Percentiles rank a stretch among this genome's conserved stretches.
These are phyloP conservation scores for Microsporum ferrugineum DNA, from an alignment of 2,329 filamentous ascomycete genomes.

Conservation along the genomic window DNA sequence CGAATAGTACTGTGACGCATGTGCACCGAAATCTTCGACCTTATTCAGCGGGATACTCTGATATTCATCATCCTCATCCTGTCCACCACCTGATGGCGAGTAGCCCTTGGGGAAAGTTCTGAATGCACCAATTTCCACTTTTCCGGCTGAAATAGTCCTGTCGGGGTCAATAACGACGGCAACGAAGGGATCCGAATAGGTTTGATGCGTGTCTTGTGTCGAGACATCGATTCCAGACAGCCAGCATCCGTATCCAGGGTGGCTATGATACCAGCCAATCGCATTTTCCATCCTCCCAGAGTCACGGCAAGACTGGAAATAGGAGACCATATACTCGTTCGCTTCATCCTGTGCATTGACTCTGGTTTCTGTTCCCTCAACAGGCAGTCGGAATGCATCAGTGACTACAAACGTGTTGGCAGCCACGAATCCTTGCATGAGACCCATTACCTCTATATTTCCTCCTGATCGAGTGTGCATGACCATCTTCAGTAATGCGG, in stretches of 20 bases:
- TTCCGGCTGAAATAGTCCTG: slow-evolving; percentile 83
- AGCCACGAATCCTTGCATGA: slow-evolving; percentile 93
- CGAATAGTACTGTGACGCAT: slow-evolving; percentile 80
- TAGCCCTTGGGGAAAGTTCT: slow-evolving; percentile 73
- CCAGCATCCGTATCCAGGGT: slow-evolving; percentile 98
- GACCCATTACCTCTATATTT: slow-evolving; percentile 85
- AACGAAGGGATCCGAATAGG: slow-evolving; percentile 78
- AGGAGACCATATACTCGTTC: slow-evolving; percentile 92
- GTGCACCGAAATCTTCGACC: slow-evolving; percentile 89
- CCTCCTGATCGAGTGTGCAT: slow-evolving; percentile 97
- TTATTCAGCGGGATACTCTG: slow-evolving; percentile 77
- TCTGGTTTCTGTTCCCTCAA: slow-evolving; percentile 95
- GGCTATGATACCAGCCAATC: slow-evolving; percentile 96
- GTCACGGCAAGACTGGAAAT: slow-evolving; percentile 63
- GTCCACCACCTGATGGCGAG: slow-evolving; percentile 39
- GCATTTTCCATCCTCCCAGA: slow-evolving; percentile 76
- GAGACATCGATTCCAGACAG: slow-evolving; percentile 88
- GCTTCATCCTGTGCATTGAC: slow-evolving; percentile 94
- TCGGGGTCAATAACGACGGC: slow-evolving; percentile 95
- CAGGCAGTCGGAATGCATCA: slow-evolving; percentile 83
- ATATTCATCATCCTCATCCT: slow-evolving; percentile 34
- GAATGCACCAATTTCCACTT: slow-evolving; percentile 96
- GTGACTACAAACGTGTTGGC: slow-evolving; percentile 78
- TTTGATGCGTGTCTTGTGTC: slow-evolving; percentile 77
- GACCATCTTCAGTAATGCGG: slow-evolving; percentile 95